Evolutionary conservation across 306 rosid species (phyloP).

Genomic region (Casuarina equisetifolia): DNA sequence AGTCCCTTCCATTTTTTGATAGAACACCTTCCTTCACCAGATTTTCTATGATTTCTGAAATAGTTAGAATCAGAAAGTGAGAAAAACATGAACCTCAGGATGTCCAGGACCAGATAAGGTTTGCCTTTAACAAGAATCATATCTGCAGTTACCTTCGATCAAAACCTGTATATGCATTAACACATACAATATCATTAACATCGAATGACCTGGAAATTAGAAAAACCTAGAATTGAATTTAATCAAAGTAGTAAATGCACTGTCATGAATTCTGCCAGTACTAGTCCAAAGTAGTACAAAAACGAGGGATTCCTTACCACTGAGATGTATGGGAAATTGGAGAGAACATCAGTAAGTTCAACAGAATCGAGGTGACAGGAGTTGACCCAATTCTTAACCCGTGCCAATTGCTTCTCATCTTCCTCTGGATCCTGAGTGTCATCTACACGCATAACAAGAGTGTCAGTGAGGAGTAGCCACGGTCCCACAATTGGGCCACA

Average conservation of each 20-base stretch:
- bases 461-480: not conserved
- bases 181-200: conserved; percentile 25
- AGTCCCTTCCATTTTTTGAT: conserved; percentile 59
- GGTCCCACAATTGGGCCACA: conserved; percentile 12
- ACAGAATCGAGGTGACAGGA: conserved; percentile 55
- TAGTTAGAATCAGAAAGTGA: conserved; percentile 33
- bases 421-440: conserved; percentile 77
- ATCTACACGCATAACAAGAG: conserved; percentile 44
- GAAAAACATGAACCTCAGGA: conserved; percentile 11
- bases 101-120: not conserved
- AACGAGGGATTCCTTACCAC: conserved; percentile 48
- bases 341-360: conserved; percentile 70
- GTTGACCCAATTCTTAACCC: conserved; percentile 84
- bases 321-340: conserved; percentile 89
- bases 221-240: not conserved
- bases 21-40: conserved; percentile 65
- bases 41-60: conserved; percentile 73
- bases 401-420: conserved; percentile 67
- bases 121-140: conserved; percentile 10
- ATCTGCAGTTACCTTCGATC: conserved; percentile 62
- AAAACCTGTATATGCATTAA: conserved; percentile 58
- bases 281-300: not conserved
- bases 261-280: not conserved
- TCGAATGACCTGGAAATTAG: conserved; percentile 10
- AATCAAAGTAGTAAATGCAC: not conserved